These are phyloP conservation scores for Cercospora sp. DNA, from an alignment of 2,329 filamentous ascomycete genomes.

Conservation along the genomic window DNA sequence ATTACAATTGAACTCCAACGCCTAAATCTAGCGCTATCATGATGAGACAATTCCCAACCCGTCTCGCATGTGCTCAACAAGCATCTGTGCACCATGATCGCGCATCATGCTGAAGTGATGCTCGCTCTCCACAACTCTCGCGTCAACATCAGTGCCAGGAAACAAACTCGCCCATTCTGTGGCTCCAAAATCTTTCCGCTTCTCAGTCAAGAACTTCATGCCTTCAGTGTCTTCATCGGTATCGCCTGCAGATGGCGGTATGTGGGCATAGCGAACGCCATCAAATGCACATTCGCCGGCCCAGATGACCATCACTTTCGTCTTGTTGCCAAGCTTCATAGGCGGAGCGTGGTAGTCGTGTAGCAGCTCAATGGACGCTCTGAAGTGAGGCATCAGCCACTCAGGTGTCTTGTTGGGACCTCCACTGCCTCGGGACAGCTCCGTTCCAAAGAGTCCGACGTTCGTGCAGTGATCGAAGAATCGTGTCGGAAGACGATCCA, in stretches of 20 bases:
- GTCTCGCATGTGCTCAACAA: conserved; percentile 10
- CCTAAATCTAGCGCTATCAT: neutral
- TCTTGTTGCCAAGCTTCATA: conserved; percentile 39
- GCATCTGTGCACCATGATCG: conserved; percentile 18
- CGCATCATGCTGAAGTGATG: conserved; percentile 48
- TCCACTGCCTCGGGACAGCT: conserved; percentile 32
- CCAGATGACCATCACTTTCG: conserved; percentile 50
- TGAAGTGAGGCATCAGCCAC: conserved; percentile 56
- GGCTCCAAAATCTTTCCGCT: conserved; percentile 50
- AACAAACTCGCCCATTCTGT: conserved; percentile 53
- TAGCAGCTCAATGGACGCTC: conserved; percentile 51
- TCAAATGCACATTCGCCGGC: conserved; percentile 52
- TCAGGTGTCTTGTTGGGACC: conserved; percentile 38
- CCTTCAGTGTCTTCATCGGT: conserved; percentile 45
- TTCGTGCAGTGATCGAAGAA: conserved; percentile 54
- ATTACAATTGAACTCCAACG: neutral
- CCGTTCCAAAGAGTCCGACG: conserved; percentile 51
- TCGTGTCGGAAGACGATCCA: conserved; percentile 64
- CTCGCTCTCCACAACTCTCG: conserved; percentile 38
- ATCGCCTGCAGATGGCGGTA: conserved; percentile 43
- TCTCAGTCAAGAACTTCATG: conserved; percentile 53
- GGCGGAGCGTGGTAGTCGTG: conserved; percentile 46
- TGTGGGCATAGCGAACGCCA: conserved; percentile 36
- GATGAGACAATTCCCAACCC: neutral
- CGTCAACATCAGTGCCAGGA: conserved; percentile 40